Base-by-base conservation (phyloP, 768 basidiomycete species). In the Boletus insuetus region DNA sequence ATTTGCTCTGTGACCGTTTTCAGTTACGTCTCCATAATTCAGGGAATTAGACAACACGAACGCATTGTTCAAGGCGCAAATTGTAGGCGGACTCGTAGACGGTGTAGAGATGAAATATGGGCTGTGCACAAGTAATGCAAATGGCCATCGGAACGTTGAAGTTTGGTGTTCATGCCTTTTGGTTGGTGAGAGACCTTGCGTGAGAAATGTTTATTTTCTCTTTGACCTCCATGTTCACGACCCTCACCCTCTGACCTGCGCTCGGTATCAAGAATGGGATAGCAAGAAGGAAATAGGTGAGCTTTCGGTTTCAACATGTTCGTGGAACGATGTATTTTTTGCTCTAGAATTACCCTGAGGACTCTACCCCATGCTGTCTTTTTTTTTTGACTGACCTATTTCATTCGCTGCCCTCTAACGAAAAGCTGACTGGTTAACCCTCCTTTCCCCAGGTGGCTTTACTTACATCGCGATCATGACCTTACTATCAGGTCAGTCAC, bases 21-120 rank as follows among this genome's bases (percentile, higher is more conserved):
- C 48, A 63, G 53, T 40, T 20, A 34, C 35, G 31, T 51, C 40
- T 32, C 9, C 32, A 24, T 24, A 19, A 44, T 26, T 44, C n/a
- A 41, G 2, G 49, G 26, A 4, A 24, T 34, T 14, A 16, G 16
- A 59, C 16, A 38, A 8, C 39, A 82, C 87, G 63, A 46, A 92
- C 91, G 69, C 91, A 94, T 74, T 91, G 86, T 68, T 93, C 89
- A 22, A 94, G 79, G 46, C 91, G 77, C 34, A 92, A 77, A 65
- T 93, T 93, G 64, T 88, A 76, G 9, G 81, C 82, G 6, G 89
- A 86, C 61, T 88, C 78, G 68, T 94, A 94, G 53, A 91, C 79
- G 0, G 91, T 93, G 70, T 93, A 94, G 17, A 94, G 79, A 63
- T 83, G 83, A 0, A 81, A 75, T 14, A 82, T 76, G n/a, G 81